A percentile compares a stretch with the other conserved stretches of the same genome.
These are phyloP conservation scores for Cladosporium sp. DNA, from an alignment of 2,329 filamentous ascomycete genomes.

Conservation along the genomic window DNA sequence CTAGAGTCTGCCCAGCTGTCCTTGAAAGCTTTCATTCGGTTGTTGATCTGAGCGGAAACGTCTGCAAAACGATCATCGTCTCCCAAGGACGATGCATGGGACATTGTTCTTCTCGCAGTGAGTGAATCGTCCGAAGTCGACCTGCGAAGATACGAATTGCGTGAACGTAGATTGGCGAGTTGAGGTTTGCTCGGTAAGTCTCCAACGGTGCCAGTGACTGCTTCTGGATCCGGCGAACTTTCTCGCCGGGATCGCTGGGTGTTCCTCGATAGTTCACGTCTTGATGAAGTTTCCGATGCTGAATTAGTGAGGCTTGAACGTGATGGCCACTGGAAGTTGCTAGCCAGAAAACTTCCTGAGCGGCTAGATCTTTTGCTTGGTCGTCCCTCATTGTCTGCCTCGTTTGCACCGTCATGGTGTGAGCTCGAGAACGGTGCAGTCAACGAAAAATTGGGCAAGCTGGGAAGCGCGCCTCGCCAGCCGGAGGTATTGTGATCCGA, in stretches of 20 bases:
- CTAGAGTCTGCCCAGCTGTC: slow-evolving; percentile 83
- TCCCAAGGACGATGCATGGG: slow-evolving; percentile 75
- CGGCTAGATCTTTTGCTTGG: slow-evolving; percentile 9
- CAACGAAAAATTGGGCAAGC: slow-evolving; percentile 27
- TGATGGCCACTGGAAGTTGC: slow-evolving; percentile 7
- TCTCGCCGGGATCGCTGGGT: neutral
- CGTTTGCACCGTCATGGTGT: slow-evolving; percentile 11
- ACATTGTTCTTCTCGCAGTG: slow-evolving; percentile 67
- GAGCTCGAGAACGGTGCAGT: slow-evolving; percentile 22
- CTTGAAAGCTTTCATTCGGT: slow-evolving; percentile 81
- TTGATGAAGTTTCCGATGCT: neutral
- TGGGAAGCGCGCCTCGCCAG: slow-evolving; percentile 29
- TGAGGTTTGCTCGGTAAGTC: slow-evolving; percentile 19
- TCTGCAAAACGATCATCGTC: slow-evolving; percentile 78
- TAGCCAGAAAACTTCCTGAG: slow-evolving; percentile 5
- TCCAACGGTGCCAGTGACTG: slow-evolving; percentile 17
- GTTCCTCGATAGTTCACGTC: neutral
- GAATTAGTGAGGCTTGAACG: neutral
- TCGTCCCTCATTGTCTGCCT: slow-evolving; percentile 14
- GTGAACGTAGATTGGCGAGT: slow-evolving; percentile 18
- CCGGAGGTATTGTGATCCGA: slow-evolving; percentile 23
- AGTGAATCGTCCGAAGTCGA: slow-evolving; percentile 75
- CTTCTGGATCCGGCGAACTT: slow-evolving; percentile 18
- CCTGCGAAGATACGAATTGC: slow-evolving; percentile 45
- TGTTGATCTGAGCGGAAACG: slow-evolving; percentile 81